Percentiles rank a stretch among this genome's conserved stretches.
Evolutionary conservation across 768 basidiomycete species (phyloP).

Genomic region (Leucocoprinus birnbaumii): DNA sequence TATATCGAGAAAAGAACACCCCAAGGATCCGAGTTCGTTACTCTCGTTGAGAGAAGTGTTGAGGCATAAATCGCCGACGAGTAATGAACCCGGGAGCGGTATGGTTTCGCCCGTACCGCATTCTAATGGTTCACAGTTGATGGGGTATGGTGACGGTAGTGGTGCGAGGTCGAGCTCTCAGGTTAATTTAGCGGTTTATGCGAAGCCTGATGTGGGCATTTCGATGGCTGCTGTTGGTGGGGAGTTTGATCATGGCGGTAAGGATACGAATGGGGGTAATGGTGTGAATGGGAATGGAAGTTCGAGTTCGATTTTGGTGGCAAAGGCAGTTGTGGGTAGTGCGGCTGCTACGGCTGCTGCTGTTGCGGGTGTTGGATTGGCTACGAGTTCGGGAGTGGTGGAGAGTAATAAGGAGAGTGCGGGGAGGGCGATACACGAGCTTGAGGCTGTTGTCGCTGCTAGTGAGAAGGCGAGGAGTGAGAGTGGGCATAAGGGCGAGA

Average conservation of each 20-base stretch:
- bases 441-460: constrained; percentile 29
- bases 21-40: constrained; percentile 54
- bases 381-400: no score
- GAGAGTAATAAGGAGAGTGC: constrained; percentile 24
- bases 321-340: constrained; percentile 22
- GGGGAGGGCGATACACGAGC: constrained; percentile 37
- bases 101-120: no score
- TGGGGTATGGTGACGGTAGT: no score
- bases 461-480: constrained; percentile 20
- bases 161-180: not conserved
- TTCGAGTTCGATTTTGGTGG: not conserved
- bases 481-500: not conserved
- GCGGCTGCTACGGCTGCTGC: constrained; percentile 21
- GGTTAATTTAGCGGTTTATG: constrained; percentile 40
- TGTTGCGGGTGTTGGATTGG: not conserved
- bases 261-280: no score
- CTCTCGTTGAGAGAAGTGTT: constrained; percentile 62
- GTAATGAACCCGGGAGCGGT: constrained; percentile 8
- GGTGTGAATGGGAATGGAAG: not conserved
- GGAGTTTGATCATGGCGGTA: constrained; percentile 24
- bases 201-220: constrained; percentile 57
- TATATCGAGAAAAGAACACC: constrained; percentile 61
- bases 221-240: constrained; percentile 51
- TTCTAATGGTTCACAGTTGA: no score
- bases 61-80: constrained; percentile 42